A percentile compares a stretch with the other conserved stretches of the same genome.
These are phyloP conservation scores for Phlebiopsis flavidoalba DNA, from an alignment of 768 basidiomycete genomes.

Conservation along the genomic window DNA sequence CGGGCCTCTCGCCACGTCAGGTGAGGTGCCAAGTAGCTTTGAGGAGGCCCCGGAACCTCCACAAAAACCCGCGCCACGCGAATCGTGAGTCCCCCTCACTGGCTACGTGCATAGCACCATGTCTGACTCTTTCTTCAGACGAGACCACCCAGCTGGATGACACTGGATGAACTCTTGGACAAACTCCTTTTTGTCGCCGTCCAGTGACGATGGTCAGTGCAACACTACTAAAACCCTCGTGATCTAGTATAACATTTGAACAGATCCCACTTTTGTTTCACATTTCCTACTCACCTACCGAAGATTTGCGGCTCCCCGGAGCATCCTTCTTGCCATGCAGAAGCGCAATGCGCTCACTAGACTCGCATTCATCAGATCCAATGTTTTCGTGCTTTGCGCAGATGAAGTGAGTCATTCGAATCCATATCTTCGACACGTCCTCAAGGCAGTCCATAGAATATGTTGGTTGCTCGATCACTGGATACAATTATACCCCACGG, in stretches of 20 bases:
- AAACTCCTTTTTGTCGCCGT: constrained; percentile 79
- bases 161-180: constrained; percentile 74
- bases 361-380: constrained; percentile 67
- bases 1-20: constrained; percentile 12
- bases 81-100: constrained; percentile 39
- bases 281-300: constrained; percentile 84
- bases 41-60: constrained; percentile 19
- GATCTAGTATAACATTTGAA: neutral
- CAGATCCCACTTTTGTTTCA: constrained; percentile 72
- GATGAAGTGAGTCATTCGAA: constrained; percentile 54
- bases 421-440: neutral
- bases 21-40: constrained; percentile 11
- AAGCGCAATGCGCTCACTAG: constrained; percentile 78
- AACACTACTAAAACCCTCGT: constrained; percentile 1
- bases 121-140: constrained; percentile 23
- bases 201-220: constrained; percentile 71
- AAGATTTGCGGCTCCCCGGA: constrained; percentile 75
- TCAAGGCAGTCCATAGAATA: constrained; percentile 42
- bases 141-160: constrained; percentile 69
- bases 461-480: constrained; percentile 75
- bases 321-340: constrained; percentile 80
- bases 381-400: constrained; percentile 87
- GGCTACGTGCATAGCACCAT: neutral
- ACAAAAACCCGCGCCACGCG: constrained; percentile 30
- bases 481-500: constrained; percentile 70